A percentile compares a stretch with the other conserved stretches of the same genome.
These are phyloP conservation scores for Penicillium capsulatum DNA, from an alignment of 2,329 filamentous ascomycete species.

Conservation along the genomic window DNA sequence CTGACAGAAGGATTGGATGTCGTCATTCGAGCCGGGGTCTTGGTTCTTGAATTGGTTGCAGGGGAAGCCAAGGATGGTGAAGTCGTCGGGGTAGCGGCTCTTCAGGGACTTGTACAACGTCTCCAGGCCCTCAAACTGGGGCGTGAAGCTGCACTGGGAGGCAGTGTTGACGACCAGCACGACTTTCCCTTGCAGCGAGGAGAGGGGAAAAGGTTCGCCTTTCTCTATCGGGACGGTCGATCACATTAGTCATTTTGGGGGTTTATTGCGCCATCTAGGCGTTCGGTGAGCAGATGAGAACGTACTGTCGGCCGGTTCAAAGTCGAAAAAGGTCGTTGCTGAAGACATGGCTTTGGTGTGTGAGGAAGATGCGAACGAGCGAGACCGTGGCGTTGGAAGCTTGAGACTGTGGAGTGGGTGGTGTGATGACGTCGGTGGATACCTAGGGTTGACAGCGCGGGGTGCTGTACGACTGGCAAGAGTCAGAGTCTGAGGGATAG, in stretches of 20 bases:
- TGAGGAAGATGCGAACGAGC: constrained; percentile 2
- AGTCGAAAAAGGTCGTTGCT: constrained; percentile 57
- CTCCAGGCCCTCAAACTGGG: constrained; percentile 88
- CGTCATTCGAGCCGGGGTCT: constrained; percentile 77
- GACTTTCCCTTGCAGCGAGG: constrained; percentile 80
- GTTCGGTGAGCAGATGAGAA: constrained; percentile 10
- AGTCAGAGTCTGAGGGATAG: neutral
- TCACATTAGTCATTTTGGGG: too few relatives aligned
- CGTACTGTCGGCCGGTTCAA: constrained; percentile 56
- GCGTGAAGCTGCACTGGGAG: constrained; percentile 97
- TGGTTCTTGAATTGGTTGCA: constrained; percentile 97
- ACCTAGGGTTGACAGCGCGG: neutral
- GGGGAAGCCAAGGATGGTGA: constrained; percentile 89
- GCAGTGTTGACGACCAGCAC: constrained; percentile 96
- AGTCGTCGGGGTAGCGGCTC: constrained; percentile 66
- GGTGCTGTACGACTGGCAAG: neutral
- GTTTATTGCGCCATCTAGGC: neutral
- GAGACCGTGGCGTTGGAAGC: constrained; percentile 3
- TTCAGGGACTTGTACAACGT: constrained; percentile 77
- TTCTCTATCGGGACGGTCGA: constrained; percentile 59
- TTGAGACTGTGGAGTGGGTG: constrained; percentile 4
- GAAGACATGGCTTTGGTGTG: constrained; percentile 49
- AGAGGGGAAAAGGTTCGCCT: constrained; percentile 66
- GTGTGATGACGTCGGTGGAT: constrained; percentile 16
- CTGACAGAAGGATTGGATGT: constrained; percentile 82